These are phyloP conservation scores for Schizopora paradoxa DNA, from an alignment of 1,284 basidiomycete genomes.

Conservation along the genomic window DNA sequence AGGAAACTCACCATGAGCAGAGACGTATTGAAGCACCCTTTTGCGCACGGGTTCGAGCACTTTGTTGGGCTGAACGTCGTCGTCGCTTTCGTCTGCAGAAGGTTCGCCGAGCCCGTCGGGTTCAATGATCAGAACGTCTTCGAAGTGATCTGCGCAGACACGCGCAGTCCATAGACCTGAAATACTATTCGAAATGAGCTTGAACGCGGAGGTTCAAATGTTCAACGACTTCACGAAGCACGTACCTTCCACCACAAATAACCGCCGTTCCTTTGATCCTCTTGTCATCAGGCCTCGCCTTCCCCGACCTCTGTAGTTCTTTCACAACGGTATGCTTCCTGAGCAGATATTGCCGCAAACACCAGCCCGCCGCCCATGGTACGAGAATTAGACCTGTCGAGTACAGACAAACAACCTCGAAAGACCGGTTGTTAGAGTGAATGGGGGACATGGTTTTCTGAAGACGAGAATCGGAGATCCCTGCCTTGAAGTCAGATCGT, in stretches of 20 bases:
- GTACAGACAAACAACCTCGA: too few species aligned
- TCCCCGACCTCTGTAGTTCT: constrained; percentile 17
- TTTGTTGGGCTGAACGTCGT: constrained; percentile 10
- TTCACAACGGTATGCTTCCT: constrained; percentile 2
- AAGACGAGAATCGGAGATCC: too few species aligned
- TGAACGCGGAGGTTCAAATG: too few species aligned
- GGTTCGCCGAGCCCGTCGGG: too few species aligned
- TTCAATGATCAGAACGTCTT: constrained; percentile 31
- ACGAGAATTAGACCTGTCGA: too few species aligned
- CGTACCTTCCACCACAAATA: constrained; percentile 27
- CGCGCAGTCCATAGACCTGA: constrained; percentile 26
- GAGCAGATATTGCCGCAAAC: constrained; percentile 1
- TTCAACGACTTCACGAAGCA: too few species aligned
- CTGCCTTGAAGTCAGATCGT: too few species aligned
- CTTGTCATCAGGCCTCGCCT: background rate
- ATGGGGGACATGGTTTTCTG: too few species aligned
- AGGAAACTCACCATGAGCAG: constrained; percentile 23
- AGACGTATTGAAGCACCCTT: constrained; percentile 28
- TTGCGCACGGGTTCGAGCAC: constrained; percentile 11
- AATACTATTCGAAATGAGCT: too few species aligned
- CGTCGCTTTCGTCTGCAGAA: constrained; percentile 22
- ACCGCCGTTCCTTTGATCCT: constrained; percentile 25
- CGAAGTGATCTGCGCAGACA: constrained; percentile 30
- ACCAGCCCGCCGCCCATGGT: constrained; percentile 2
- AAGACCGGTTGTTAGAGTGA: too few species aligned